A percentile compares a stretch with the other conserved stretches of the same genome.
phyloP scores from a whole-genome alignment of 495 filamentous ascomycete genomes.

The Tirmania nivea region DNA sequence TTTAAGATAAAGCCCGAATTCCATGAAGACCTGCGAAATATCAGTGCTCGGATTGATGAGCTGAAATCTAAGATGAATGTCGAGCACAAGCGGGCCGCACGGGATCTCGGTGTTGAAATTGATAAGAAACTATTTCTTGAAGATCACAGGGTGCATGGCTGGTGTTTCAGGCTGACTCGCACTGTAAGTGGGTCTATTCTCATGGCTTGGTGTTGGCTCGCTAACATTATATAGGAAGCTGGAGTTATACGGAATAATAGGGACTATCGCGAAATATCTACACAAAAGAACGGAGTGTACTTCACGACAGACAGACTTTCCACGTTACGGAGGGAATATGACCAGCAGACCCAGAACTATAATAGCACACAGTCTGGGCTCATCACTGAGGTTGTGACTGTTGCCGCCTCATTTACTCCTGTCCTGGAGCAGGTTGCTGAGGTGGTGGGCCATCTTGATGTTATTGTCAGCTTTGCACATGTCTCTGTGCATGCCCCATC shows the following conservation, averaged over 20 bases:
- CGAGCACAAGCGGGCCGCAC: slow-evolving; percentile 55
- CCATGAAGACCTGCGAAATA: slow-evolving; percentile 67
- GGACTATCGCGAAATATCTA: slow-evolving; percentile 84
- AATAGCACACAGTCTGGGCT: slow-evolving; percentile 83
- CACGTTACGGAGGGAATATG: slow-evolving; percentile 65
- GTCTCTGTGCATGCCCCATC: slow-evolving; percentile 81
- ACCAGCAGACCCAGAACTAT: slow-evolving; percentile 87
- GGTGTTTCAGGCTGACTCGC: slow-evolving; percentile 86
- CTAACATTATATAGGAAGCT: slow-evolving; percentile 32
- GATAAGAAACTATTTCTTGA: slow-evolving; percentile 98
- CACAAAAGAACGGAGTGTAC: slow-evolving; percentile 96
- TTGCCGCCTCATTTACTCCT: slow-evolving; percentile 85
- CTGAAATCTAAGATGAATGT: slow-evolving; percentile 59
- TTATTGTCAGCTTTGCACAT: slow-evolving; percentile 89
- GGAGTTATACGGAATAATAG: slow-evolving; percentile 79
- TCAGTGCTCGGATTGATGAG: slow-evolving; percentile 77
- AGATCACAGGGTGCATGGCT: slow-evolving; percentile 85
- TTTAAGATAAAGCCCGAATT: slow-evolving; percentile 99
- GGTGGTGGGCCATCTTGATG: slow-evolving; percentile 82
- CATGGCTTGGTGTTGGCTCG: no score
- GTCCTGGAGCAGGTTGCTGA: slow-evolving; percentile 78
- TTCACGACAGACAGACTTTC: slow-evolving; percentile 84
- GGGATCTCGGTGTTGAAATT: slow-evolving; percentile 74
- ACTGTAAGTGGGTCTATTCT: slow-evolving; percentile 20
- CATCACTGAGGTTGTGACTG: slow-evolving; percentile 77